Evolutionary conservation across 2,329 filamentous ascomycete genomes (phyloP).

Genomic region (Pseudocercospora crystallina): DNA sequence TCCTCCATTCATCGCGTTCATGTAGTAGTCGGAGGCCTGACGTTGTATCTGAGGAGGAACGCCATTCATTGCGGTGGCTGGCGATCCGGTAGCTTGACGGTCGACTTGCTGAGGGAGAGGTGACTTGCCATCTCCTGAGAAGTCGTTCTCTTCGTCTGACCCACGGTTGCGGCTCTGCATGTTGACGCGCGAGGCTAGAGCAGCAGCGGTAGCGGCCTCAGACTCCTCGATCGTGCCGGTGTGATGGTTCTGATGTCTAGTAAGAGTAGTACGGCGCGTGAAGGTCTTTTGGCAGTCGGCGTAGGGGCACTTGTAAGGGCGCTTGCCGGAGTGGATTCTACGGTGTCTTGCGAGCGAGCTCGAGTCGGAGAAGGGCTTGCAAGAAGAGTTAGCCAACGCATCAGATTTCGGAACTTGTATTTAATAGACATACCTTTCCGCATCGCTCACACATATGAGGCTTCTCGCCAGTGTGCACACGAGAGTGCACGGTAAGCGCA

Average conservation of each 20-base stretch:
- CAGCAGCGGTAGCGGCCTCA: conserved; percentile 82
- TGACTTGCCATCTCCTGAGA: conserved; percentile 66
- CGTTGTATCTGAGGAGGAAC: conserved; percentile 66
- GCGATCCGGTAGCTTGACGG: conserved; percentile 75
- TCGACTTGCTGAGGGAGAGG: conserved; percentile 79
- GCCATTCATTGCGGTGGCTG: conserved; percentile 70
- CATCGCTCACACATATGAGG: conserved; percentile 97
- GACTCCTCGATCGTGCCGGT: conserved; percentile 94
- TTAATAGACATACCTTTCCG: conserved; percentile 69
- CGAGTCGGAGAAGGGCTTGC: conserved; percentile 89
- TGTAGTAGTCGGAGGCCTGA: conserved; percentile 70
- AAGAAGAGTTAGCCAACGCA: conserved; percentile 28
- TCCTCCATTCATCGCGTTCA: conserved; percentile 65
- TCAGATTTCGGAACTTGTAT: neutral
- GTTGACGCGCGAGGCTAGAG: conserved; percentile 61
- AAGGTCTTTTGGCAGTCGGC: conserved; percentile 99
- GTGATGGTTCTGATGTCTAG: conserved; percentile 92
- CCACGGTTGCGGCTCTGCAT: conserved; percentile 53
- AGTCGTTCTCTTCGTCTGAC: conserved; percentile 67
- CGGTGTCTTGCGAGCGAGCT: conserved; percentile 91
- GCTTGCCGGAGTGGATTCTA: conserved; percentile 90
- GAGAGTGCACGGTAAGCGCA: conserved; percentile 89
- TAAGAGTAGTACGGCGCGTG: conserved; percentile 90
- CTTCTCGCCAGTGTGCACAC: conserved; percentile 97
- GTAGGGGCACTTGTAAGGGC: conserved; percentile 96